A percentile compares a stretch with the other conserved stretches of the same genome.
phyloP scores from a whole-genome alignment of 1,284 basidiomycete genomes.

The Ustilago cynodontis region DNA sequence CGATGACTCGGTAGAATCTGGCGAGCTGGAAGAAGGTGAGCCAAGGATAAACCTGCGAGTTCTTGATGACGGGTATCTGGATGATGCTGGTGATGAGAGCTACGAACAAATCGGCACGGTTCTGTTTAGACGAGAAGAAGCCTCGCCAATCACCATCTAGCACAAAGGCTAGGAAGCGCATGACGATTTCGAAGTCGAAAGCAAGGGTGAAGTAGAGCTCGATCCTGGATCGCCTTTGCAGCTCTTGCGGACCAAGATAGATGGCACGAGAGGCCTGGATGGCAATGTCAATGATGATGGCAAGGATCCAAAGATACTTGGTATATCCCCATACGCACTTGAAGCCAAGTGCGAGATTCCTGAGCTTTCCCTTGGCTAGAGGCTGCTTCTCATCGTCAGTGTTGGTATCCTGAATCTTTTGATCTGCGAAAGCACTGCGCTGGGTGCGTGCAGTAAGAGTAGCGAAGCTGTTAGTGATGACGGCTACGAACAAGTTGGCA shows the following conservation, averaged over 20 bases:
- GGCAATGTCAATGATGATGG: constrained; percentile 75
- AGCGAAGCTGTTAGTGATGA: constrained; percentile 94
- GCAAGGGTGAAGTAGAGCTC: constrained; percentile 85
- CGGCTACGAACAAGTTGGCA: constrained; percentile 93
- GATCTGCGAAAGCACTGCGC: constrained; percentile 88
- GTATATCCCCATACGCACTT: constrained; percentile 64
- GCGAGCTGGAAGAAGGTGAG: constrained; percentile 88
- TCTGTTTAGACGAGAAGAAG: constrained; percentile 79
- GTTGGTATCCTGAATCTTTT: constrained; percentile 40
- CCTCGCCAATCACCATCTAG: constrained; percentile 84
- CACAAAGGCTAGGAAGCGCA: constrained; percentile 76
- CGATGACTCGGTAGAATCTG: constrained; percentile 92
- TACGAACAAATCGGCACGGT: constrained; percentile 85
- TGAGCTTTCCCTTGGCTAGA: constrained; percentile 25
- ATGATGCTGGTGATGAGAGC: constrained; percentile 84
- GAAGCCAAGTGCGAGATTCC: constrained; percentile 59
- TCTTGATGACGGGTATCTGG: constrained; percentile 82
- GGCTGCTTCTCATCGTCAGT: constrained; percentile 26
- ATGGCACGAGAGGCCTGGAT: constrained; percentile 83
- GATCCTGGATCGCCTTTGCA: constrained; percentile 72
- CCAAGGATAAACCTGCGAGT: constrained; percentile 84
- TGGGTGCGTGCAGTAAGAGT: constrained; percentile 89
- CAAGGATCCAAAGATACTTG: constrained; percentile 73
- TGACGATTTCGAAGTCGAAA: constrained; percentile 88
- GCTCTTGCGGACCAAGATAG: constrained; percentile 43